Evolutionary conservation across 768 basidiomycete genomes (phyloP), one percentile per base, ranked within the genome.

Genomic region (Antrodiella citrinella): DNA sequence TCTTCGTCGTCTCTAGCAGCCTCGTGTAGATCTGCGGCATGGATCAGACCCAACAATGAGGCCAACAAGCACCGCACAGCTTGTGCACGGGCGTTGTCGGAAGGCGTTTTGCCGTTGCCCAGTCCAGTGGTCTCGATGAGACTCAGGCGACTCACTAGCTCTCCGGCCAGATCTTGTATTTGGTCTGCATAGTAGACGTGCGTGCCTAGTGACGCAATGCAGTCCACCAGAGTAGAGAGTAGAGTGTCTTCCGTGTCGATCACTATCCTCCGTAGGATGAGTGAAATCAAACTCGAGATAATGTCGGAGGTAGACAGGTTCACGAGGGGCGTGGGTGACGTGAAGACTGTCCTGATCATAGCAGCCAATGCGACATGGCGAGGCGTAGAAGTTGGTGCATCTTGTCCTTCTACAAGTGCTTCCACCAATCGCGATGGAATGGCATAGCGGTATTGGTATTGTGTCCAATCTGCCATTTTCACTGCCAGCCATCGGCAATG

Each of bases 101-200:
- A 67, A 11, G 59, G 62, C 11, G 62, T 64, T 51, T 60, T 69
- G n/a, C 67, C 68, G 13, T 67, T 67, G 7, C 69, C 70, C 0
- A 73, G 58, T 4, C 83, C 83, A 57, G 81, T 83, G 2, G 77
- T 69, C 57, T 93, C 86, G 21, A 93, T 67, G 2, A 79, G 69
- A 3, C 82, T 72, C 13, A 96, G 74, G 15, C 91, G 81, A 53
- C 76, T 77, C 39, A 91, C 79, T 42, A 94, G 68, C 64, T 94
- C 93, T 49, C 81, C 84, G 1, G 90, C 81, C 41, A 96, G 80
- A 61, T 96, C 94, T 60, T 91, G 90, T 45, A 93, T 91, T 67
- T 97, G 94, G 65, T 96, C 94, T 35, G 91, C 86, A 62, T 97
- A 97, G 70, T 96, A 94, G 48, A 95, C 82, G 60, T 95, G 92